These are phyloP conservation scores for Letharia columbiana DNA, from an alignment of 495 filamentous ascomycete genomes.

Conservation along the genomic window DNA sequence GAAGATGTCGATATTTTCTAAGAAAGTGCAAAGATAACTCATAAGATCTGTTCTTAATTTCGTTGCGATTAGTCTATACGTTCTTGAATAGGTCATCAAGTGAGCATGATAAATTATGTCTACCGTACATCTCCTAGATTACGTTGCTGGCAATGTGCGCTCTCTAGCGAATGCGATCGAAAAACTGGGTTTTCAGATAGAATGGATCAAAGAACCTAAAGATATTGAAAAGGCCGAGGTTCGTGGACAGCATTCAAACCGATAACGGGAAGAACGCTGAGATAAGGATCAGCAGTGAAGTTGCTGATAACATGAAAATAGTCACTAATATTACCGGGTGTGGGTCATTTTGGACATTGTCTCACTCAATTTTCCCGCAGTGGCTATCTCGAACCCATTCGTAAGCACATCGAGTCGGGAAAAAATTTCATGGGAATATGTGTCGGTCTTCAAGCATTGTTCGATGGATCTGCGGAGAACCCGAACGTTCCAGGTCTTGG, in stretches of 20 bases:
- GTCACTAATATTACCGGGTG: slow-evolving; percentile 81
- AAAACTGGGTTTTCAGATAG: slow-evolving; percentile 81
- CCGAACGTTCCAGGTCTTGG: slow-evolving; percentile 61
- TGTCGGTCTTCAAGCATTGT: slow-evolving; percentile 86
- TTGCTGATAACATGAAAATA: slow-evolving; percentile 13
- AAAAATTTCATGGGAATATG: slow-evolving; percentile 99
- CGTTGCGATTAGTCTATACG: not conserved
- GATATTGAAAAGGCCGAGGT: slow-evolving; percentile 83
- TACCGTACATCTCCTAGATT: slow-evolving; percentile 84
- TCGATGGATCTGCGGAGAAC: slow-evolving; percentile 74
- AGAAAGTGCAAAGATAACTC: not conserved
- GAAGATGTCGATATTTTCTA: too few relatives aligned
- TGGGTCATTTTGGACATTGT: slow-evolving; percentile 96
- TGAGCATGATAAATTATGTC: slow-evolving; percentile 49
- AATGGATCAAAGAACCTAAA: slow-evolving; percentile 79
- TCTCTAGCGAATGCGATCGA: slow-evolving; percentile 96
- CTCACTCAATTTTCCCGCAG: slow-evolving; percentile 69
- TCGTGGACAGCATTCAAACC: slow-evolving; percentile 23
- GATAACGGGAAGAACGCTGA: slow-evolving; percentile 7
- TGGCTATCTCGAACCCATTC: slow-evolving; percentile 73
- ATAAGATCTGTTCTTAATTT: not conserved
- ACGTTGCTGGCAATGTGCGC: slow-evolving; percentile 80
- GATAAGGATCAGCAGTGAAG: not conserved
- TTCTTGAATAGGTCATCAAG: not conserved
- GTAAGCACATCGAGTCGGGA: slow-evolving; percentile 67